Evolutionary conservation across 148 eudicot genomes (phyloP), one percentile per base, ranked within the genome.

Genomic region (Camellia sinensis): DNA sequence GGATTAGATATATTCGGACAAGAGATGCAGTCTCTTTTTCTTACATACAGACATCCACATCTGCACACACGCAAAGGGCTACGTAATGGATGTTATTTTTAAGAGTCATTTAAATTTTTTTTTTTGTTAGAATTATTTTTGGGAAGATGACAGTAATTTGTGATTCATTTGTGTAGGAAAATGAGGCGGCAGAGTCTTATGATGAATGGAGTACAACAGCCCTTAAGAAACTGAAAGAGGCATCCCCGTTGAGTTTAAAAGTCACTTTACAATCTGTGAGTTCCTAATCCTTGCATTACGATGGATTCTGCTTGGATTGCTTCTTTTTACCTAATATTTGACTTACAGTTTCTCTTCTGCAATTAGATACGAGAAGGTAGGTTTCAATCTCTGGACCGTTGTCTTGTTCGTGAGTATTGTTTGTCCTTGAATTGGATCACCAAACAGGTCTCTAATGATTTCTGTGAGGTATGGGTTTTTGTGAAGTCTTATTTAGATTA

Each of bases 181-280:
- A 84, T 81, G 92, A 89, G 82, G 91, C 87, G 56, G 82, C 88
- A 18, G 90, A 88, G 79, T 73, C 94, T 52, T 59, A 66, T 17
- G 83, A 84, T 80, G 89, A 80, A 56, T 91, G 94, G 94, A 90
- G 88, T 77, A 79, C 74, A 5, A 81, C 89, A 57, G 87, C 91
- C 79, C 88, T 91, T 60, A 84, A 77, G 80, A 96, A 90, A 85
- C 86, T 96, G 22, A 91, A 88, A 78, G 98, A 90, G 80, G 95
- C 98, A 50, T 94, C 99, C 75, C 98, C 99, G 48, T 82, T 96
- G 87, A 94, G 98, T 87, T 88, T 94, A 73, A 96, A 96, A 91
- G 87, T 93, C 80, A 86, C 98, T 65, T 82, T 93, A 84, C 91
- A 90, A 86, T 96, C 99, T 53, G 99, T 95, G 83, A 89, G 99